Evolutionary conservation across 495 filamentous ascomycete species (phyloP).

Genomic region (Chaetomium tenue): DNA sequence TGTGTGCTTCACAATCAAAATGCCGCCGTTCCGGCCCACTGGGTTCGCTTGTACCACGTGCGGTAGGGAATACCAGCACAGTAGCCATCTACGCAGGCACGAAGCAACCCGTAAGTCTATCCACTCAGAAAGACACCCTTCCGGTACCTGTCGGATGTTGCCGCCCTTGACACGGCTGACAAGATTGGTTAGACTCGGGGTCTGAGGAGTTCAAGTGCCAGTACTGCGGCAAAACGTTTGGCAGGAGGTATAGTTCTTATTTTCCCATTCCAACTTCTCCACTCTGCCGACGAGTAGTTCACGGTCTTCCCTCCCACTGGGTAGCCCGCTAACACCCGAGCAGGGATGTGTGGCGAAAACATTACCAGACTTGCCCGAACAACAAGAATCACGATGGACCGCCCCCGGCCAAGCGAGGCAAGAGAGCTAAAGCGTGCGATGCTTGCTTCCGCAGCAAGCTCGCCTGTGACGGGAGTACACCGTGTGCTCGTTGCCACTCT

Average conservation of each 20-base stretch:
- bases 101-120: constrained; percentile 14
- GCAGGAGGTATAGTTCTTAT: not conserved
- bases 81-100: constrained; percentile 12
- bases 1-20: not conserved
- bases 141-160: no score
- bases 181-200: not conserved
- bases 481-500: constrained; percentile 17
- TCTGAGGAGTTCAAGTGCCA: constrained; percentile 5
- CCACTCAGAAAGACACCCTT: not conserved
- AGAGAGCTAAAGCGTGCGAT: constrained; percentile 21
- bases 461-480: constrained; percentile 10
- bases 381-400: constrained; percentile 14
- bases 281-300: not conserved
- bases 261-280: not conserved
- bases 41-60: constrained; percentile 4
- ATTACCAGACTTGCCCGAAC: constrained; percentile 19
- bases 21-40: not conserved
- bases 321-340: not conserved
- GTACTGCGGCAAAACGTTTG: not conserved
- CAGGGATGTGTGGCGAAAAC: constrained; percentile 25
- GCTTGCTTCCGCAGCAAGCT: constrained; percentile 21
- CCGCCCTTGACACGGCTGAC: not conserved
- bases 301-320: not conserved
- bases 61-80: constrained; percentile 8
- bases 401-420: constrained; percentile 16